These are phyloP conservation scores for Nicotiana knightiana DNA, from an alignment of 257 asterid species.

Conservation along the genomic window DNA sequence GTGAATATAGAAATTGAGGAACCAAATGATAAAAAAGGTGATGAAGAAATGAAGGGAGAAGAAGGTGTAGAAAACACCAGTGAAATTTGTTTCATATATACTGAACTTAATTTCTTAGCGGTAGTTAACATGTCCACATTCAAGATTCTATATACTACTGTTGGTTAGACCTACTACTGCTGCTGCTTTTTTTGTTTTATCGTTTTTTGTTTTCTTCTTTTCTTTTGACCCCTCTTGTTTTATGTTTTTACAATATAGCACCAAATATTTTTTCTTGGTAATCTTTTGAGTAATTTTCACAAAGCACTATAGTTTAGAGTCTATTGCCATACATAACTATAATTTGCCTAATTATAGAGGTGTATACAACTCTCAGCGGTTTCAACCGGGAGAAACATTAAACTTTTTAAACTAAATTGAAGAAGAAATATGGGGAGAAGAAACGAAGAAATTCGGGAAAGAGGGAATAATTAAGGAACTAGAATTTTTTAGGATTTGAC, in stretches of 20 bases:
- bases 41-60: conserved; percentile 7
- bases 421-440: too few species aligned
- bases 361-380: too few species aligned
- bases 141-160: background rate
- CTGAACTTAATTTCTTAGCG: background rate
- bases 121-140: background rate
- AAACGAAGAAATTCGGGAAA: too few species aligned
- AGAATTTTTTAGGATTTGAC: too few species aligned
- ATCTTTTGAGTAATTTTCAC: too few species aligned
- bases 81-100: conserved; percentile 28
- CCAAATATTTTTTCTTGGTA: background rate
- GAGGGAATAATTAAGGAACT: too few species aligned
- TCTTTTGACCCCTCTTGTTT: background rate
- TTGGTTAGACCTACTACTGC: background rate
- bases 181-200: background rate
- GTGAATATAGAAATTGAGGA: background rate
- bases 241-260: background rate
- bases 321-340: too few species aligned
- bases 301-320: too few species aligned
- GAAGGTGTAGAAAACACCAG: background rate
- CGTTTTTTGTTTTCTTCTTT: too few species aligned
- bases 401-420: too few species aligned
- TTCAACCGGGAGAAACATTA: too few species aligned
- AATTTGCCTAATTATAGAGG: too few species aligned
- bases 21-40: conserved; percentile 9